Evolutionary conservation across 1,284 basidiomycete species (phyloP).

Genomic region (Heterobasidion annosum): DNA sequence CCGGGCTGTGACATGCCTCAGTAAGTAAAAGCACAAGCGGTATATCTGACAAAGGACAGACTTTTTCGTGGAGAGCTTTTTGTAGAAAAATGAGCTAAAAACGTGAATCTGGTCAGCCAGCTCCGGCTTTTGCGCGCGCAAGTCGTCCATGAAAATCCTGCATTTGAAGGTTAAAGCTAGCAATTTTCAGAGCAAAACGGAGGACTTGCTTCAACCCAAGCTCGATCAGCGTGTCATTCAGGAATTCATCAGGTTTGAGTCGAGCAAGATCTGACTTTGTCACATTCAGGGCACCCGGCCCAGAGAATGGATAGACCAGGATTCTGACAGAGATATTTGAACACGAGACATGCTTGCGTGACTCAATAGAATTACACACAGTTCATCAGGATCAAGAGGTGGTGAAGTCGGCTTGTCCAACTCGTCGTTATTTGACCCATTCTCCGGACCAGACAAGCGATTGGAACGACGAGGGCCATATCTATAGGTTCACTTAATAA

Average conservation of each 20-base stretch:
- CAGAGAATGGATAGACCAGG: constrained; percentile 63
- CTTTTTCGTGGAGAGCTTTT: constrained; percentile 78
- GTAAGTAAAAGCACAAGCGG: constrained; percentile 2
- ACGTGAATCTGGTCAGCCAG: constrained; percentile 76
- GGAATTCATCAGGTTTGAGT: constrained; percentile 69
- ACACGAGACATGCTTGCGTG: neutral
- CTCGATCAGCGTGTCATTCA: constrained; percentile 96
- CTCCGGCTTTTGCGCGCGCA: constrained; percentile 44
- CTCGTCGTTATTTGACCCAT: constrained; percentile 1
- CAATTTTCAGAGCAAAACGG: neutral
- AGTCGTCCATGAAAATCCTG: constrained; percentile 61
- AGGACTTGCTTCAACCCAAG: constrained; percentile 80
- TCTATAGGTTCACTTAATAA: neutral
- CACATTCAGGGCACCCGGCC: constrained; percentile 69
- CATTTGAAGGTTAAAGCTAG: neutral
- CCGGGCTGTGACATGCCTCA: constrained; percentile 28
- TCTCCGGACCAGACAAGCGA: constrained; percentile 7
- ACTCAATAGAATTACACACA: constrained; percentile 29
- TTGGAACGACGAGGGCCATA: constrained; percentile 6
- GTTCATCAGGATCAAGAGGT: constrained; percentile 46
- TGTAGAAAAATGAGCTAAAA: constrained; percentile 98
- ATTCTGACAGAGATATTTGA: constrained; percentile 35
- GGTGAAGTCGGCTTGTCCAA: constrained; percentile 14
- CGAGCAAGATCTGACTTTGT: constrained; percentile 72
- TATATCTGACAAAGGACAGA: constrained; percentile 24